These are phyloP conservation scores for Silene coronaria DNA, from an alignment of 179 eudicot species.

Conservation along the genomic window DNA sequence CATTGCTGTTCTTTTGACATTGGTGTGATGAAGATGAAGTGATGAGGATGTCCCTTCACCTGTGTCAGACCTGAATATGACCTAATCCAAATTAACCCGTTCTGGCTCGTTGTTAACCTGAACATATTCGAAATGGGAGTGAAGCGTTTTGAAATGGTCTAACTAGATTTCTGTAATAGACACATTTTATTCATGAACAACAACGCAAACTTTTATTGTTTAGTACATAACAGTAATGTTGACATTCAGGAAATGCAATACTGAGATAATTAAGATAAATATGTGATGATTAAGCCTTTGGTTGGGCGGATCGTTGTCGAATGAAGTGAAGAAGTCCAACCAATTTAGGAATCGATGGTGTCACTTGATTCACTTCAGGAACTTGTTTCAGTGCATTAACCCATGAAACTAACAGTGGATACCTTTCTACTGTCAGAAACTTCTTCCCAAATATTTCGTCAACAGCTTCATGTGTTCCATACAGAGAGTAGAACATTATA, in stretches of 20 bases:
- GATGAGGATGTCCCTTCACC: no score
- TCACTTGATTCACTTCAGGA: conserved; percentile 19
- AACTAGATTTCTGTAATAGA: not conserved
- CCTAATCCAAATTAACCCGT: not conserved
- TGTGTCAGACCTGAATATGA: not conserved
- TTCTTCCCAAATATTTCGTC: conserved; percentile 14
- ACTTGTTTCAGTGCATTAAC: conserved; percentile 18
- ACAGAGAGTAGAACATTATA: conserved; percentile 23
- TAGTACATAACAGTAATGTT: not conserved
- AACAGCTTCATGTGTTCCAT: conserved; percentile 14
- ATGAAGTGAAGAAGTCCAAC: conserved; percentile 3
- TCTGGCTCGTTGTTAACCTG: not conserved
- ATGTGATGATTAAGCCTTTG: not conserved
- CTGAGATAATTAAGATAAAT: not conserved
- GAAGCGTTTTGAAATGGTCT: not conserved
- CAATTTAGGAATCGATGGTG: conserved; percentile 23
- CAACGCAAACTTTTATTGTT: not conserved
- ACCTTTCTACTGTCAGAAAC: conserved; percentile 22
- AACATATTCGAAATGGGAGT: no score
- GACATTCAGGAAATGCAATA: not conserved
- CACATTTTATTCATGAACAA: not conserved
- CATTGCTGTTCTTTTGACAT: no score
- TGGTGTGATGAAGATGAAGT: no score
- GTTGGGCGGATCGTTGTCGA: conserved; percentile 5
- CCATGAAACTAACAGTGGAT: conserved; percentile 27